These are phyloP conservation scores for Myxozyma mucilagina DNA, from an alignment of 805 yeast genomes.

Conservation along the genomic window DNA sequence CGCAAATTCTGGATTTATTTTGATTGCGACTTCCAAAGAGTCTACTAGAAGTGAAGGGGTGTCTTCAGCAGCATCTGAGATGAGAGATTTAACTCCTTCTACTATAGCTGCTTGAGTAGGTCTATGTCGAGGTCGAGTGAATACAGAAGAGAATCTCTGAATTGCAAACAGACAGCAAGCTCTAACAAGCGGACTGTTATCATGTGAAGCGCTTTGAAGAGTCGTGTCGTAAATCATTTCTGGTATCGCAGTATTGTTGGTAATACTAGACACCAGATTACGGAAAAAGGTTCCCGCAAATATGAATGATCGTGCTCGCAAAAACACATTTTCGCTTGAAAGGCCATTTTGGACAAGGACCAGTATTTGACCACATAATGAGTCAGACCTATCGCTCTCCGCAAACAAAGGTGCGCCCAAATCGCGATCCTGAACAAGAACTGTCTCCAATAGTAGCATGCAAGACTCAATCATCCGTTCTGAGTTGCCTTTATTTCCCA, in stretches of 20 bases:
- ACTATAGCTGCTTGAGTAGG: constrained; percentile 39
- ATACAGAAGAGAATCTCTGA: constrained; percentile 18
- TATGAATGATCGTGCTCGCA: constrained; percentile 29
- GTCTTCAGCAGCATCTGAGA: constrained; percentile 73
- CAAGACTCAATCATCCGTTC: constrained; percentile 10
- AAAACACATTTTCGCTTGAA: constrained; percentile 9
- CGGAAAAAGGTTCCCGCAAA: constrained; percentile 27
- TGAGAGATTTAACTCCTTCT: constrained; percentile 47
- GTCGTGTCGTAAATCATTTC: constrained; percentile 15
- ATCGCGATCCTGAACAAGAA: constrained; percentile 21
- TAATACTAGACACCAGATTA: not conserved
- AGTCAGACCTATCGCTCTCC: not conserved
- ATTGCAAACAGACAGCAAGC: constrained; percentile 25
- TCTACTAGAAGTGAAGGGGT: constrained; percentile 73
- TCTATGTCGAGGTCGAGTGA: constrained; percentile 30
- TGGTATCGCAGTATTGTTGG: not conserved
- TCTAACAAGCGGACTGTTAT: constrained; percentile 26
- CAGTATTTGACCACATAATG: not conserved
- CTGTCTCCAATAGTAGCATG: constrained; percentile 22
- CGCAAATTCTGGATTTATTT: constrained; percentile 46
- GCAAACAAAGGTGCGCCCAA: constrained; percentile 13
- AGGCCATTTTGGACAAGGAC: not conserved
- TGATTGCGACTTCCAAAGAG: constrained; percentile 59
- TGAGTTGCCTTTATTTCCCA: not conserved
- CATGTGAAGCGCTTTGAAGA: constrained; percentile 19